Percentiles rank a stretch among this genome's conserved stretches.
These are phyloP conservation scores for Termitomyces sp. DNA, from an alignment of 768 basidiomycete species.

Conservation along the genomic window DNA sequence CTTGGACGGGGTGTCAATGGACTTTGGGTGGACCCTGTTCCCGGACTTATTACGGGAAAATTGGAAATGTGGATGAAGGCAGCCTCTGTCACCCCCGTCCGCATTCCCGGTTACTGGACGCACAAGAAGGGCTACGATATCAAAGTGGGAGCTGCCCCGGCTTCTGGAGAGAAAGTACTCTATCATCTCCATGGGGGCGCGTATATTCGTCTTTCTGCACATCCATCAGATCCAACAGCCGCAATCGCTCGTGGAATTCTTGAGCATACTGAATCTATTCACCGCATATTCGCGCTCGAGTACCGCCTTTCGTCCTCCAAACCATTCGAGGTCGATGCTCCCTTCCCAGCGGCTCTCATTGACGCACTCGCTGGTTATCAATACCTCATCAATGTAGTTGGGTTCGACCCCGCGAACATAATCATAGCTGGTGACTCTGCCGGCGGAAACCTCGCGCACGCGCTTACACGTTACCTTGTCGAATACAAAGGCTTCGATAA, in stretches of 20 bases:
- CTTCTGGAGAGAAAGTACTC: slow-evolving; percentile 51
- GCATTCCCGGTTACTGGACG: slow-evolving; percentile 55
- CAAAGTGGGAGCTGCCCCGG: slow-evolving; percentile 30
- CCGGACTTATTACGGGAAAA: slow-evolving; percentile 37
- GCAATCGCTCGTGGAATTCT: slow-evolving; percentile 43
- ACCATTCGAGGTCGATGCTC: slow-evolving; percentile 36
- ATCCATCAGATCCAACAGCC: slow-evolving; percentile 45
- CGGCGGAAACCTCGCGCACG: slow-evolving; percentile 67
- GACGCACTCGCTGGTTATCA: slow-evolving; percentile 72
- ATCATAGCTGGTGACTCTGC: slow-evolving; percentile 73
- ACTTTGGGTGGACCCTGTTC: slow-evolving; percentile 41
- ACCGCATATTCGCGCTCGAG: slow-evolving; percentile 57
- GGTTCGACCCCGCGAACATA: slow-evolving; percentile 56
- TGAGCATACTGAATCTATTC: slow-evolving; percentile 34
- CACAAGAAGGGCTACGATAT: slow-evolving; percentile 34
- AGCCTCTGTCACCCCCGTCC: slow-evolving; percentile 33
- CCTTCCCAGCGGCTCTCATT: slow-evolving; percentile 73
- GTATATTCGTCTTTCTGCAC: slow-evolving; percentile 48
- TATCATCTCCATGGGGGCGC: slow-evolving; percentile 63
- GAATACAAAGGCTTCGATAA: slow-evolving; percentile 33
- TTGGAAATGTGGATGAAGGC: slow-evolving; percentile 34
- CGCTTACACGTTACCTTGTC: slow-evolving; percentile 46
- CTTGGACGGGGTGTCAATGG: slow-evolving; percentile 37
- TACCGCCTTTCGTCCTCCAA: slow-evolving; percentile 58
- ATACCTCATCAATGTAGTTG: slow-evolving; percentile 55